phyloP scores from a whole-genome alignment of 1,284 basidiomycete genomes.

The Cryptococcus wingfieldii region DNA sequence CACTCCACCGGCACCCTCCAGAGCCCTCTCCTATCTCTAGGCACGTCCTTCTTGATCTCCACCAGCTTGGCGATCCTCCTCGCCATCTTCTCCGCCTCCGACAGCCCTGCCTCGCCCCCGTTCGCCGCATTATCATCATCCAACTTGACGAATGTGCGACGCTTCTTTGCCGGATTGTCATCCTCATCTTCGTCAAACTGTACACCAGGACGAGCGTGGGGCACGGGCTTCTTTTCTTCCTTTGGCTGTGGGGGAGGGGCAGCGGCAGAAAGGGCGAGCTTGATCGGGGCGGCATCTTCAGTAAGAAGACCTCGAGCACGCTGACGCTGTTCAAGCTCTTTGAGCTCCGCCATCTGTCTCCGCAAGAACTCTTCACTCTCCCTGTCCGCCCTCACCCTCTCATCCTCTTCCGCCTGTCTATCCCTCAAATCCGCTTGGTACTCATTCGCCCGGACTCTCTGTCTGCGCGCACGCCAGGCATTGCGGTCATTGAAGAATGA shows the following conservation, averaged over 20 bases:
- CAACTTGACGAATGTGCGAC: slow-evolving; percentile 73
- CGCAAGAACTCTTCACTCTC: slow-evolving; percentile 85
- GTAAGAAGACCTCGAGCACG: slow-evolving; percentile 80
- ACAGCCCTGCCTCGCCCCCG: slow-evolving; percentile 14
- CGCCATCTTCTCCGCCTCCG: slow-evolving; percentile 53
- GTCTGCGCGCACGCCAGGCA: slow-evolving; percentile 69
- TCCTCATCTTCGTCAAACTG: slow-evolving; percentile 81
- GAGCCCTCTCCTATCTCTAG: slow-evolving; percentile 65
- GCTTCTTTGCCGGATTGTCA: slow-evolving; percentile 63
- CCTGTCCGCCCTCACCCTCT: slow-evolving; percentile 71
- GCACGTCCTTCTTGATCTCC: slow-evolving; percentile 65
- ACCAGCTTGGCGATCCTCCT: slow-evolving; percentile 72
- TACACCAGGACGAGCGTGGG: slow-evolving; percentile 30
- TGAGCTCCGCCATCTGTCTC: slow-evolving; percentile 85
- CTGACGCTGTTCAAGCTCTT: slow-evolving; percentile 70
- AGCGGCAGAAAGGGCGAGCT: slow-evolving; percentile 61
- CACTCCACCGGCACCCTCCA: slow-evolving; percentile 78
- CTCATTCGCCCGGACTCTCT: slow-evolving; percentile 64
- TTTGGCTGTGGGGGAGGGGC: slow-evolving; percentile 53
- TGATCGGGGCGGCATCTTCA: slow-evolving; percentile 81
- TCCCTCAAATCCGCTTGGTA: slow-evolving; percentile 77
- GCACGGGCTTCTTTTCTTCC: slow-evolving; percentile 50
- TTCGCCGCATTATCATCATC: slow-evolving; percentile 51
- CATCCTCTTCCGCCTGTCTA: slow-evolving; percentile 71
- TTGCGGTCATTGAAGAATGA: slow-evolving; percentile 47